These are phyloP conservation scores for Zymoseptoria tritici DNA, from an alignment of 2,329 filamentous ascomycete species.

Conservation along the genomic window DNA sequence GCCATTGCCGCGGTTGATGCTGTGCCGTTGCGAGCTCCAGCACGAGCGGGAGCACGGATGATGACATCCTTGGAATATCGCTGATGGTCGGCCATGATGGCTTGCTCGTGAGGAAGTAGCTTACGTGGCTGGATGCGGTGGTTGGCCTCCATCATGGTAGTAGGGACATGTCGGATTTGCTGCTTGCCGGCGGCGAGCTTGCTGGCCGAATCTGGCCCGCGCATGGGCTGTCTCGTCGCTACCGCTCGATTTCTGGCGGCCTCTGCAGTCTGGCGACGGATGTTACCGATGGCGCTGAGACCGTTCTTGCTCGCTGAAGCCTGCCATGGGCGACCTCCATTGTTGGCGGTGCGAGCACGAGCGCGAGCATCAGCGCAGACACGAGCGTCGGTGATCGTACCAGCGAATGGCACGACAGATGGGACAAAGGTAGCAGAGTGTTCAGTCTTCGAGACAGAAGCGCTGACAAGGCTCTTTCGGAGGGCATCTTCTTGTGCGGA, in stretches of 20 bases:
- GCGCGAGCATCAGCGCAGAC: neutral
- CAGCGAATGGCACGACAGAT: constrained; percentile 14
- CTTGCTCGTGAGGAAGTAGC: constrained; percentile 14
- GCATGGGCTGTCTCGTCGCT: constrained; percentile 6
- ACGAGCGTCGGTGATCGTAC: neutral
- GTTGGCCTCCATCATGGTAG: constrained; percentile 12
- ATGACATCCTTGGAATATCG: neutral
- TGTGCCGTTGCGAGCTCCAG: neutral
- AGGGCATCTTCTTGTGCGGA: constrained; percentile 27
- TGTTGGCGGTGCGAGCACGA: neutral
- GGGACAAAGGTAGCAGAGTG: constrained; percentile 37
- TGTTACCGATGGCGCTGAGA: constrained; percentile 12
- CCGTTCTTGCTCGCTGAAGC: neutral
- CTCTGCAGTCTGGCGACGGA: constrained; percentile 14
- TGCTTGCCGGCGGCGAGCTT: constrained; percentile 8
- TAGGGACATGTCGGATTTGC: constrained; percentile 14
- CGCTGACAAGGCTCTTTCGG: constrained; percentile 51
- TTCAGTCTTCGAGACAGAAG: constrained; percentile 51
- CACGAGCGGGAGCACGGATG: neutral
- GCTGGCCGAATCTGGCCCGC: constrained; percentile 5
- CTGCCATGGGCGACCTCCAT: neutral
- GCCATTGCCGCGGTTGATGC: neutral
- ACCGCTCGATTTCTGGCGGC: constrained; percentile 10
- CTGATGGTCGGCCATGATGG: constrained; percentile 9
- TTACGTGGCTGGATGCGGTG: constrained; percentile 13